Evolutionary conservation across 305 asterid species (phyloP), one percentile per base, ranked within the genome.

Genomic region (Solanum hybrid): DNA sequence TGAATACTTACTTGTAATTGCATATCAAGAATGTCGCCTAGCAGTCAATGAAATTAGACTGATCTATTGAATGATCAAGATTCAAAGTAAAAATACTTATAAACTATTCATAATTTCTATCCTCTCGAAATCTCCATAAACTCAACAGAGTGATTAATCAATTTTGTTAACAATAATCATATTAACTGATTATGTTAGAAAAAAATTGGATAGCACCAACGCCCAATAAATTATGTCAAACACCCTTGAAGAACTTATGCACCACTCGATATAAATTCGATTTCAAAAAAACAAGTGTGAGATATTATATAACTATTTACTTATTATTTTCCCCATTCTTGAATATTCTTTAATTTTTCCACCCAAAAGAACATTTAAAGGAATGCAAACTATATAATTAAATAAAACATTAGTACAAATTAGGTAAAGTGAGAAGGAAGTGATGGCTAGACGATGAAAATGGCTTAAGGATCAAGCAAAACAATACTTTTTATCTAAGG

Each of bases 381-480:
- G 7, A 26, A 72, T 5, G 20, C 20, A 72, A 72, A 72, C 7
- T 26, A 72, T 72, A 72, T 27, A 73, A 26, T 13, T 73, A 27
- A 73, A 27, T 12, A 27, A 73, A 27, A 73, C 5, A 12, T 73
- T 73, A 27, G 79, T 27, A 76, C 13, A 31, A 31, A 76, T 14
- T 76, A 76, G 24, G 38, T 31, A 39, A 27, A 82, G 10, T 27
- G 37, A 82, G 73, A 29, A 27, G 68, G 65, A 26, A 29, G 70
- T 81, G 87, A 82, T 82, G 70, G 68, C 29, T 38, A 20, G 72
- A 41, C 15, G 5, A 41, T 10, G 38, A 82, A 82, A 13, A 41
- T 83, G 87, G 87, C 87, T 83, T 41, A 83, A 41, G 38, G 72
- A 83, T 27, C 73, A 41, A 83, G 87, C 87, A 83, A 83, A 41